Conservation (phyloP, 179 eudicot genomes). For the Beta macrorhiza region DNA sequence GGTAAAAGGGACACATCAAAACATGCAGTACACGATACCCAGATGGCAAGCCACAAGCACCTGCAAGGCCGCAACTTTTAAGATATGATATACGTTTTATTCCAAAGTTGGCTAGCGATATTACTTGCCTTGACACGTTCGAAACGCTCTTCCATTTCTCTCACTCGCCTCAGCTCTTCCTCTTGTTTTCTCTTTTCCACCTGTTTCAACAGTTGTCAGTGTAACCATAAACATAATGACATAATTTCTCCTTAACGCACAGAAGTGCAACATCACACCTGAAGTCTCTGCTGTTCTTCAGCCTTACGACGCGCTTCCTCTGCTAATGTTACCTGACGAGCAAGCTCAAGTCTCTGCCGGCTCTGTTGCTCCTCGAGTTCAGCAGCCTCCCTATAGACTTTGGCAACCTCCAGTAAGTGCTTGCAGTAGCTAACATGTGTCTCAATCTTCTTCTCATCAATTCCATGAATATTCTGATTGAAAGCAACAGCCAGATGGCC, state of each 20-base stretch:
- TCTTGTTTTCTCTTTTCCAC: conserved; percentile 95
- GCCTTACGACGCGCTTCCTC: conserved; percentile 93
- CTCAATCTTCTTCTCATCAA: conserved; percentile 96
- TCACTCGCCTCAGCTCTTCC: conserved; percentile 80
- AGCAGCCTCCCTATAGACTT: conserved; percentile 83
- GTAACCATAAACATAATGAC: conserved; percentile 22
- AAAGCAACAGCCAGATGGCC: conserved; percentile 81
- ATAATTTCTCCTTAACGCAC: conserved; percentile 1
- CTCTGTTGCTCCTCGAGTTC: conserved; percentile 88
- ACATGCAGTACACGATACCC: background rate
- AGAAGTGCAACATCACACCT: conserved; percentile 46
- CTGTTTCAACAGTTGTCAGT: conserved; percentile 45
- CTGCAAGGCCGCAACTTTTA: background rate
- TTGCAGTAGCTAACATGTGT: conserved; percentile 96
- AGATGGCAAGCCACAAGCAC: background rate
- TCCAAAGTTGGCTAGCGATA: background rate
- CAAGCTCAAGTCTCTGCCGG: conserved; percentile 75
- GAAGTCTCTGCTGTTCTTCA: conserved; percentile 83
- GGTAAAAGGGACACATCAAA: background rate
- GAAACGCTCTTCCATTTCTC: conserved; percentile 77
- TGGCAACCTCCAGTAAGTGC: conserved; percentile 82
- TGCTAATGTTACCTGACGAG: conserved; percentile 84
- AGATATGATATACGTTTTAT: background rate
- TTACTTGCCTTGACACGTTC: conserved; percentile 78
- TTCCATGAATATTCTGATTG: conserved; percentile 78